phyloP scores from a whole-genome alignment of 139 green algal species.

The Micractinium sp. region DNA sequence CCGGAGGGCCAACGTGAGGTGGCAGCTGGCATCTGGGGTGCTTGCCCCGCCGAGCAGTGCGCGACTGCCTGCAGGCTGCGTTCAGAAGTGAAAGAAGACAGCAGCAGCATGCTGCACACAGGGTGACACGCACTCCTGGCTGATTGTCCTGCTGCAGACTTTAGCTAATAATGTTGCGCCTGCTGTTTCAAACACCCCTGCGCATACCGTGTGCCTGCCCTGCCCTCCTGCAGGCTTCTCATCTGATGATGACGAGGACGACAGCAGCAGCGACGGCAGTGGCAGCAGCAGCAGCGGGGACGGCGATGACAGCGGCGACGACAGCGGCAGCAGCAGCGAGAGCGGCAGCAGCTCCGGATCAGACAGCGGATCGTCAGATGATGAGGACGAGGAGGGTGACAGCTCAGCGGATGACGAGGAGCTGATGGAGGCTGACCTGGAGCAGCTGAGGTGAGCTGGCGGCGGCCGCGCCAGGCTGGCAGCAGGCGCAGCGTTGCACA shows the following conservation, averaged over 20 bases:
- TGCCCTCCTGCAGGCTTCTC: neutral
- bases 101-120: neutral
- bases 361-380: neutral
- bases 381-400: neutral
- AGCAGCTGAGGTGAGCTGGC: conserved; percentile 13
- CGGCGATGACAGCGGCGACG: neutral
- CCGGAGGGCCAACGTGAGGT: too few species aligned
- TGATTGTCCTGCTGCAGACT: neutral
- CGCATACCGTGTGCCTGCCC: too few species aligned
- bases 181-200: neutral
- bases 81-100: too few species aligned
- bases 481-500: too few species aligned
- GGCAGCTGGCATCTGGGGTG: too few species aligned
- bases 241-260: neutral
- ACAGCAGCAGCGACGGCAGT: neutral
- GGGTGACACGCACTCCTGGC: neutral
- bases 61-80: neutral
- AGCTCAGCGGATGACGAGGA: neutral
- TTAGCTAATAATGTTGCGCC: neutral
- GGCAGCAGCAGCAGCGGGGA: conserved; percentile 11
- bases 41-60: too few species aligned
- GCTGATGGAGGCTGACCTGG: conserved; percentile 28
- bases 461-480: too few species aligned
- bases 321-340: conserved; percentile 6
- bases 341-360: neutral